Evolutionary conservation across 495 filamentous ascomycete species (phyloP).

Genomic region (Annulohypoxylon nitens): DNA sequence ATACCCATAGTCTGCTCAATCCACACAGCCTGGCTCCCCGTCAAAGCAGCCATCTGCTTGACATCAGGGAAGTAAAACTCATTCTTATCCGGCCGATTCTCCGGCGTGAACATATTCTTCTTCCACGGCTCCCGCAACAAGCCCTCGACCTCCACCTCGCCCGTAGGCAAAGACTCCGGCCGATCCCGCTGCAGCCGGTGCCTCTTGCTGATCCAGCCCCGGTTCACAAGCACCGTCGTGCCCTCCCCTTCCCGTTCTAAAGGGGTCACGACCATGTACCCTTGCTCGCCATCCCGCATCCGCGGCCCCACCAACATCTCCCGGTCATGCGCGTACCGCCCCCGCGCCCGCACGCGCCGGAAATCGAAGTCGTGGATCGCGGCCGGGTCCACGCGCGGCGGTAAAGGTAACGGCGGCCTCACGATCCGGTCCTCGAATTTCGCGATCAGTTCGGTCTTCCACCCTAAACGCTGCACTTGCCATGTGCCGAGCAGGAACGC

Average conservation of each 20-base stretch:
- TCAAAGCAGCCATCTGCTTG: slow-evolving; percentile 87
- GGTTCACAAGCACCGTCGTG: slow-evolving; percentile 82
- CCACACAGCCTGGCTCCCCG: slow-evolving; percentile 90
- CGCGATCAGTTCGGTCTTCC: slow-evolving; percentile 93
- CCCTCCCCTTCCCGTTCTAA: slow-evolving; percentile 72
- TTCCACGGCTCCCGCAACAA: slow-evolving; percentile 90
- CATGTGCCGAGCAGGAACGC: slow-evolving; percentile 92
- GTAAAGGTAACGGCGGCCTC: slow-evolving; percentile 86
- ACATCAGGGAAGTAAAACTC: slow-evolving; percentile 98
- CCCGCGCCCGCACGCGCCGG: slow-evolving; percentile 82
- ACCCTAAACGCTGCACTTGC: slow-evolving; percentile 93
- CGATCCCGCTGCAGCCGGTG: slow-evolving; percentile 72
- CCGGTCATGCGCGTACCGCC: slow-evolving; percentile 82
- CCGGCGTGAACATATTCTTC: slow-evolving; percentile 97
- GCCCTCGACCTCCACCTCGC: slow-evolving; percentile 82
- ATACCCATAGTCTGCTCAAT: slow-evolving; percentile 95
- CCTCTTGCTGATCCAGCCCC: slow-evolving; percentile 89
- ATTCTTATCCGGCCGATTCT: slow-evolving; percentile 81
- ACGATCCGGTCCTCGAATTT: slow-evolving; percentile 90
- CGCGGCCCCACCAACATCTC: slow-evolving; percentile 97
- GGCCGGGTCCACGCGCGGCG: slow-evolving; percentile 80
- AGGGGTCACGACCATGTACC: slow-evolving; percentile 91
- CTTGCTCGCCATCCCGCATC: slow-evolving; percentile 87
- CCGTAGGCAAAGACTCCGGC: slow-evolving; percentile 70
- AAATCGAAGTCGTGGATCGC: slow-evolving; percentile 93